Base-by-base conservation (phyloP, 1,139 yeast genomes). In the Komagataea norvegica region DNA sequence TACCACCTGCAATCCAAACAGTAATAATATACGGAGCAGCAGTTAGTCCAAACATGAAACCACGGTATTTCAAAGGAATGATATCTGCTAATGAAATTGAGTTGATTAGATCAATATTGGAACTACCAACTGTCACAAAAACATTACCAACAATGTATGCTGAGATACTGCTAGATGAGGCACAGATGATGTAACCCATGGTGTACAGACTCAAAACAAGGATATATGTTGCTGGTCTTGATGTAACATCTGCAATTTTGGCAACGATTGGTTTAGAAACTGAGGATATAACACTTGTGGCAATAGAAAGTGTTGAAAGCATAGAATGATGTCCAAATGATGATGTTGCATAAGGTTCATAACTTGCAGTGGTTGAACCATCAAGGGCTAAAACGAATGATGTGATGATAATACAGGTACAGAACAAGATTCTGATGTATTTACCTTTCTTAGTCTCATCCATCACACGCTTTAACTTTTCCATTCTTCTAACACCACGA, bases 351-450 rank as follows among this genome's bases (percentile, higher is more conserved):
- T 47, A 47, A 16, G 62, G 59, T 11, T 51, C 43, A 41, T 65
- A 66, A 32, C 57, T 55, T 29, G 48, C 50, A 2, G 69, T 57
- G 13, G 72, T 65, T 25, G 64, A 59, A 21, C 57, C 53, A 29
- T 68, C 70, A 18, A 70, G 57, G 20, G 68, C 53, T 22, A 52
- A 45, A 11, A 61, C 62, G 56, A 68, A 64, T 5, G 71, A 59
- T 31, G 62, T 53, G 11, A 67, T 48, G 26, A 66, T 47, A 24
- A 68, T 51, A 19, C 62, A 59, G 16, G 33, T 21, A 39, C 50
- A 36, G 42, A 52, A 45, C 34, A 40, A 34, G 27, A 45, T 39
- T 42, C 53, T 45, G 35, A 42, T 38, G 16, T 30, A 30, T 25
- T 33, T 44, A 19, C 51, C 54, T 10, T 31, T 34, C 16, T 39